Evolutionary conservation across 192 early-diverging fungal species (phyloP).

Genomic region (Gryganskiella cystojenkinii): DNA sequence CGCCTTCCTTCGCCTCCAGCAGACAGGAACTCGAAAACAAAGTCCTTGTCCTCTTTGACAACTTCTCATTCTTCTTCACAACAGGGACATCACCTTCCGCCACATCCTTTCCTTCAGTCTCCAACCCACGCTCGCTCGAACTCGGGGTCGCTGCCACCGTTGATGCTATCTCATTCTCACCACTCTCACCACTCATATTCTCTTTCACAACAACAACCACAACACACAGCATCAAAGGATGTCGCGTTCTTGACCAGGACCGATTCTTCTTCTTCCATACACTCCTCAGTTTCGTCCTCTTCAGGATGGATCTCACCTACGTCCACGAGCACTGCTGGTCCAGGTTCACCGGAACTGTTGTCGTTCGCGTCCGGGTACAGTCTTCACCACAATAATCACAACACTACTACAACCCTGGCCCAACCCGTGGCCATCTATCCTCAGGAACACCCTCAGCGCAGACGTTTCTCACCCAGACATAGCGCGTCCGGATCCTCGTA

Average conservation of each 20-base stretch:
- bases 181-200: background rate
- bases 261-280: too few relatives aligned
- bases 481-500: conserved; percentile 30
- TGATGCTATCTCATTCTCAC: background rate
- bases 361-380: conserved; percentile 33
- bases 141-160: background rate
- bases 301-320: background rate
- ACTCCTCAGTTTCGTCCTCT: background rate
- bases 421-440: conserved; percentile 43
- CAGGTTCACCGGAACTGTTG: background rate
- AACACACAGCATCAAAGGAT: background rate
- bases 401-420: background rate
- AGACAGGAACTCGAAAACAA: background rate
- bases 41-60: background rate
- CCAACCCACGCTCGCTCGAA: conserved; percentile 46
- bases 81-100: background rate
- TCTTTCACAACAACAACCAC: background rate
- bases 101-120: conserved; percentile 20
- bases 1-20: conserved; percentile 4
- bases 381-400: conserved; percentile 2
- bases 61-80: background rate
- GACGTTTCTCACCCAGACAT: conserved; percentile 29
- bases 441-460: conserved; percentile 35
- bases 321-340: background rate
- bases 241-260: background rate